Conservation (phyloP, 257 asterid species). For the Solanum neorickii region DNA sequence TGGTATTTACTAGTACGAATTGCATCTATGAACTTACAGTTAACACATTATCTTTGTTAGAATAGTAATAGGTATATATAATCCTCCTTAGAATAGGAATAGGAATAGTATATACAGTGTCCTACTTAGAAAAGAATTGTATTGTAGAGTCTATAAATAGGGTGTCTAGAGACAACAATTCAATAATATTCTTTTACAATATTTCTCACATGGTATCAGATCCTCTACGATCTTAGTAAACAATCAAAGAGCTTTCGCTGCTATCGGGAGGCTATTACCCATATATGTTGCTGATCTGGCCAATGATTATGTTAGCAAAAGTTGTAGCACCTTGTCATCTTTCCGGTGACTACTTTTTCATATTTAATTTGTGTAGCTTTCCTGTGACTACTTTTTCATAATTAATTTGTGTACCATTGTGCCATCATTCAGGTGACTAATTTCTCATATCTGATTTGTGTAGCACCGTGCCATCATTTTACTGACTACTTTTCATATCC, state of each 20-base stretch:
- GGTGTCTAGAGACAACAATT: background rate
- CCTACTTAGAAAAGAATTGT: background rate
- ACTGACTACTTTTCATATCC: background rate
- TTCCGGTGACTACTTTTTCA: background rate
- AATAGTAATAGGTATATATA: background rate
- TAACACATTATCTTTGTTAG: background rate
- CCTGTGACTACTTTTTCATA: background rate
- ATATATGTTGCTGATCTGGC: background rate
- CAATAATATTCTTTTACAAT: no score
- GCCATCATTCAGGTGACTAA: background rate
- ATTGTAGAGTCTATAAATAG: background rate
- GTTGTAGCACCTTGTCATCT: background rate
- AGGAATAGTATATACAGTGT: no score
- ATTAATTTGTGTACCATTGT: no score
- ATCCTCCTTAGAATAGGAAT: background rate
- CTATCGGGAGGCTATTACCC: background rate
- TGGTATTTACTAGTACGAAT: background rate
- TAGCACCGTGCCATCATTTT: background rate
- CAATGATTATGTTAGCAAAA: background rate
- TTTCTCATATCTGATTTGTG: background rate
- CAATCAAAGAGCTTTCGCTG: background rate
- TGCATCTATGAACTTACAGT: background rate
- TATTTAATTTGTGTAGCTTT: background rate
- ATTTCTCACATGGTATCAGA: background rate
- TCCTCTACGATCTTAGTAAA: background rate